Percentiles rank a stretch among this genome's conserved stretches.
These are phyloP conservation scores for Chalaropsis thielavioides DNA, from an alignment of 2,329 filamentous ascomycete genomes.

Conservation along the genomic window DNA sequence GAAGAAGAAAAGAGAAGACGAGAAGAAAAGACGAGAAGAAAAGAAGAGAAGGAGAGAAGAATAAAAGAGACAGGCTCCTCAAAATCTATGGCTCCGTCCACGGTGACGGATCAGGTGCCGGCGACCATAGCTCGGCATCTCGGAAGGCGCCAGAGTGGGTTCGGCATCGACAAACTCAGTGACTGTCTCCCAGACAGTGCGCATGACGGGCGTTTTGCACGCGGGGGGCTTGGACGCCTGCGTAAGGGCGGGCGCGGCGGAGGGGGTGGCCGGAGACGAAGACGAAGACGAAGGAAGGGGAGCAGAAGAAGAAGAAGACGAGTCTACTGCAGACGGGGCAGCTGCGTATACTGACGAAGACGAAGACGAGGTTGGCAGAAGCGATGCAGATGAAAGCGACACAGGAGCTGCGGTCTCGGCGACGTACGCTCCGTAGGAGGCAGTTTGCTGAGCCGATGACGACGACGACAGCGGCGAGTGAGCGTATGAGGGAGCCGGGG, in stretches of 20 bases:
- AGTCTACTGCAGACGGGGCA: background rate
- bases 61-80: background rate
- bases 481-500: background rate
- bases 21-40: background rate
- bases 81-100: background rate
- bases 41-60: background rate
- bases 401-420: constrained; percentile 11
- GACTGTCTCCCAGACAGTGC: constrained; percentile 33
- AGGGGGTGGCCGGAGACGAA: background rate
- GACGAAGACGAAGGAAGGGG: background rate
- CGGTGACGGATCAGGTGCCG: background rate
- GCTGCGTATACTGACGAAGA: background rate
- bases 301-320: background rate
- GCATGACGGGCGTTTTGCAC: constrained; percentile 23
- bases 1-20: background rate
- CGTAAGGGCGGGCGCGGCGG: too few relatives aligned
- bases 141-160: background rate
- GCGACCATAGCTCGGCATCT: background rate
- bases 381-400: constrained; percentile 4
- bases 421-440: constrained; percentile 1
- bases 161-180: constrained; percentile 28
- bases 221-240: constrained; percentile 18
- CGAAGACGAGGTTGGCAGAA: background rate
- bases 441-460: background rate
- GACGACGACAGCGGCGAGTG: background rate